A percentile compares a stretch with the other conserved stretches of the same genome.
phyloP scores from a whole-genome alignment of 78 protist genomes.

The Cavenderia fasciculata region DNA sequence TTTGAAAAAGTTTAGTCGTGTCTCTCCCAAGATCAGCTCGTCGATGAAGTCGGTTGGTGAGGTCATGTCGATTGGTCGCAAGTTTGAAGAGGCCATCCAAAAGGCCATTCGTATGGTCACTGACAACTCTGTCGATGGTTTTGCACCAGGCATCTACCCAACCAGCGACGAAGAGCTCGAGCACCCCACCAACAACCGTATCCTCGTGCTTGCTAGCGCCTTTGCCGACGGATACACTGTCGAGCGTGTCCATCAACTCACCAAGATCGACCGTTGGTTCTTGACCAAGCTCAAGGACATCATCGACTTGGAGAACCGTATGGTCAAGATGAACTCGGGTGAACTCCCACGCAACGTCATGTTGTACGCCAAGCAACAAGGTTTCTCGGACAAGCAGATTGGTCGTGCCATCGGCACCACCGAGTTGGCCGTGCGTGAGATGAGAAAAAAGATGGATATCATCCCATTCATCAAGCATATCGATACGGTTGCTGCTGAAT shows the following conservation, averaged over 20 bases:
- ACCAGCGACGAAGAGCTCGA: constrained; percentile 83
- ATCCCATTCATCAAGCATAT: constrained; percentile 96
- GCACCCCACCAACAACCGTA: constrained; percentile 90
- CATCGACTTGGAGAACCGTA: constrained; percentile 53
- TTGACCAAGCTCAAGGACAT: constrained; percentile 89
- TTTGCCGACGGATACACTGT: constrained; percentile 86
- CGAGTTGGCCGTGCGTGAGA: constrained; percentile 83
- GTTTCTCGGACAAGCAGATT: constrained; percentile 92
- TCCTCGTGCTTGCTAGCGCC: constrained; percentile 90
- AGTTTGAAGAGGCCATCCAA: constrained; percentile 97
- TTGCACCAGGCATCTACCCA: constrained; percentile 47
- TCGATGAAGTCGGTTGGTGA: constrained; percentile 98
- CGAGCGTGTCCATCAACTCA: constrained; percentile 87
- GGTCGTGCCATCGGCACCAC: constrained; percentile 66
- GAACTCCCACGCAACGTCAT: constrained; percentile 49
- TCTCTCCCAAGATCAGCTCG: constrained; percentile 74
- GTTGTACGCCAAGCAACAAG: constrained; percentile 87
- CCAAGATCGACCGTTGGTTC: constrained; percentile 96
- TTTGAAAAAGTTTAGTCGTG: constrained; percentile 89
- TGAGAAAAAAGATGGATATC: constrained; percentile 63
- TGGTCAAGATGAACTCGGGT: constrained; percentile 9
- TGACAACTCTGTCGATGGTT: constrained; percentile 62
- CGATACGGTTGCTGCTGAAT: constrained; percentile 98
- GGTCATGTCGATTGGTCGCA: constrained; percentile 98
- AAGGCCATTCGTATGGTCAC: constrained; percentile 78